Percentiles rank a stretch among this genome's conserved stretches.
These are phyloP conservation scores for Colletotrichum musicola DNA, from an alignment of 2,329 filamentous ascomycete species.

Conservation along the genomic window DNA sequence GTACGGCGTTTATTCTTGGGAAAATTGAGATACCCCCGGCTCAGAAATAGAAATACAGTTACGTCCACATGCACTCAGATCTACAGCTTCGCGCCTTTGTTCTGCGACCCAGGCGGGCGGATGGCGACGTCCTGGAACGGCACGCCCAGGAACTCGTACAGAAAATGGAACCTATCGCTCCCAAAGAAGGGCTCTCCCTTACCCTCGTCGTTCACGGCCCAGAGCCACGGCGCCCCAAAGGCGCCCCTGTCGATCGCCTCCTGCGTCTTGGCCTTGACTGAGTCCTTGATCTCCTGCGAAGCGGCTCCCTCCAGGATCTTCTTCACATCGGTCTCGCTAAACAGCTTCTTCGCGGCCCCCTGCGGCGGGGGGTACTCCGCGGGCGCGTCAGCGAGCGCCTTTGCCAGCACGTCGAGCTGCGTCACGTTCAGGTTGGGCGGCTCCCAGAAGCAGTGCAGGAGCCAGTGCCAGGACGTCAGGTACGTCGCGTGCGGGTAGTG, in stretches of 20 bases:
- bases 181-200: conserved; percentile 79
- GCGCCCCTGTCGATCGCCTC: conserved; percentile 74
- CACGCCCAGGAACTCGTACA: conserved; percentile 75
- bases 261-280: conserved; percentile 69
- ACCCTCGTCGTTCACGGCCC: conserved; percentile 71
- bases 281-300: conserved; percentile 58
- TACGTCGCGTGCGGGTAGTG: conserved; percentile 63
- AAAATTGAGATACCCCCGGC: conserved; percentile 34
- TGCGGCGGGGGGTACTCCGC: conserved; percentile 32
- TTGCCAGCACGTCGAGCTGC: conserved; percentile 65
- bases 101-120: conserved; percentile 39
- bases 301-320: conserved; percentile 66
- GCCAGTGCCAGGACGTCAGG: conserved; percentile 63
- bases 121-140: conserved; percentile 68
- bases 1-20: conserved; percentile 17
- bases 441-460: conserved; percentile 75
- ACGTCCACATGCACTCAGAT: background rate
- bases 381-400: conserved; percentile 50
- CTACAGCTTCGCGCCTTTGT: conserved; percentile 24
- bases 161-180: conserved; percentile 79
- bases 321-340: conserved; percentile 64
- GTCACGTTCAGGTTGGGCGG: conserved; percentile 69
- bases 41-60: background rate
- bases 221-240: conserved; percentile 83
- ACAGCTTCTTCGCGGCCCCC: conserved; percentile 50